Evolutionary conservation across 306 rosid species (phyloP), one percentile per base, ranked within the genome.

Genomic region (Alnus glutinosa): DNA sequence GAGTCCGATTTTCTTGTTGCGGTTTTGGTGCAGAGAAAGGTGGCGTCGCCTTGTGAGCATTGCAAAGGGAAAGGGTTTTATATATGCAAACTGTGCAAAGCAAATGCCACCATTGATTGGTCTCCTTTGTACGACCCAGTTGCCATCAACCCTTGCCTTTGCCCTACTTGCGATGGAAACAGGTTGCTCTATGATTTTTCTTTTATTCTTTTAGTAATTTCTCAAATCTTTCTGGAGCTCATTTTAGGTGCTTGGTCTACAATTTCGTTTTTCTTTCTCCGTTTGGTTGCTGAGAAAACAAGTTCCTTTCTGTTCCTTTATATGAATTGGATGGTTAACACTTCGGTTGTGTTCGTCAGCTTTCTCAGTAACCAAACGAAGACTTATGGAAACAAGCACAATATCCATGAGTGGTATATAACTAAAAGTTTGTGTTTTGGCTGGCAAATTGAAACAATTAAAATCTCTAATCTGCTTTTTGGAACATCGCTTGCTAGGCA

Each of bases 141-240:
- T 77, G 97, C 94, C 77, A 89, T 96, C 75, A 96, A 93, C 82
- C 98, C 99, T 0, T 96, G 98, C 64, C 85, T 93, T 62, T 96
- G 99, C 82, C 97, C 97, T 32, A 91, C 99, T 55, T 96, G 98
- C 47, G 99, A 96, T 28, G 98, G 99, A 64, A 91, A 91, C 85
- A 88, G 99, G 99, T 95, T 82, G 5, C 79, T 3, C 49, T 58
- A 28, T n/a, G 46, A 19, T 73, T 13, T 23, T 75, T 32, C 42
- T 44, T 7, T 48, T 42, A 28, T 68, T 12, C 4, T 55, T 48
- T 46, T 2, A 18, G 75, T 54, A 37, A n/a, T 30, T 48, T 19
- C 51, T 61, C 16, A 50, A 50, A 6, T 59, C 4, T 7, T 67
- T 42, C 8, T 67, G 9, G 28, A 39, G 72, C 71, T 55, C 55